Conservation (phyloP, 495 filamentous ascomycete genomes). For the Symbiotaphrina buchneri region DNA sequence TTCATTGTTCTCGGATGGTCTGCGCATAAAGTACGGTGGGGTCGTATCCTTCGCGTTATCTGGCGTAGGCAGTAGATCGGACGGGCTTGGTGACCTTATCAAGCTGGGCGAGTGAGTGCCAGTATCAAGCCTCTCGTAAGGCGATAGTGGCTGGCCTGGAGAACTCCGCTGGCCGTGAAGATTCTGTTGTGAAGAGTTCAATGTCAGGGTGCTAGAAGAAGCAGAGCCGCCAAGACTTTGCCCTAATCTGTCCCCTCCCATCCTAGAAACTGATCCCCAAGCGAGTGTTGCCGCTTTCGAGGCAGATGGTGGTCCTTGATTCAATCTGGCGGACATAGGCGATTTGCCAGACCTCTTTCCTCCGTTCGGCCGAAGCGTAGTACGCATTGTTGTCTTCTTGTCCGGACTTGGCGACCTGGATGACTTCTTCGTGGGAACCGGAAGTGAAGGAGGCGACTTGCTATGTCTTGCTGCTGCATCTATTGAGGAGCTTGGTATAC, state of each 20-base stretch:
- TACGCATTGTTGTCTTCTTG: constrained; percentile 56
- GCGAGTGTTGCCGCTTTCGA: constrained; percentile 77
- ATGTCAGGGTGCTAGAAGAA: too few species aligned
- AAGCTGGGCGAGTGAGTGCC: too few species aligned
- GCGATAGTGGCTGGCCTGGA: too few species aligned
- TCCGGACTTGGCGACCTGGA: constrained; percentile 64
- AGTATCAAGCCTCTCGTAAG: too few species aligned
- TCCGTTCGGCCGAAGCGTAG: constrained; percentile 46
- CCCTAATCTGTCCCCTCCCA: constrained; percentile 7
- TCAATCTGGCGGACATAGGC: constrained; percentile 9
- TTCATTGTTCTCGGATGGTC: too few species aligned
- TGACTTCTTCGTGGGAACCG: constrained; percentile 19
- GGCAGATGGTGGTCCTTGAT: constrained; percentile 25
- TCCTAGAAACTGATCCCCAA: constrained; percentile 38
- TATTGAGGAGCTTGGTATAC: not conserved
- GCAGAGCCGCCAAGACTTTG: constrained; percentile 8
- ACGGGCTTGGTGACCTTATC: too few species aligned
- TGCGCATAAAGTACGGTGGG: too few species aligned
- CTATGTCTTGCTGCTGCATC: not conserved
- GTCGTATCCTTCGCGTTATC: too few species aligned
- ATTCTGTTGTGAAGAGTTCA: too few species aligned
- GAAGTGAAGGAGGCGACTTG: constrained; percentile 12
- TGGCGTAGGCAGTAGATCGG: too few species aligned
- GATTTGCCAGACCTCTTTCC: constrained; percentile 35
- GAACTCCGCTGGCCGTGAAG: too few species aligned